A percentile compares a stretch with the other conserved stretches of the same genome.
Conservation (phyloP, 2,329 filamentous ascomycete genomes). For the Arachnomyces sp. region DNA sequence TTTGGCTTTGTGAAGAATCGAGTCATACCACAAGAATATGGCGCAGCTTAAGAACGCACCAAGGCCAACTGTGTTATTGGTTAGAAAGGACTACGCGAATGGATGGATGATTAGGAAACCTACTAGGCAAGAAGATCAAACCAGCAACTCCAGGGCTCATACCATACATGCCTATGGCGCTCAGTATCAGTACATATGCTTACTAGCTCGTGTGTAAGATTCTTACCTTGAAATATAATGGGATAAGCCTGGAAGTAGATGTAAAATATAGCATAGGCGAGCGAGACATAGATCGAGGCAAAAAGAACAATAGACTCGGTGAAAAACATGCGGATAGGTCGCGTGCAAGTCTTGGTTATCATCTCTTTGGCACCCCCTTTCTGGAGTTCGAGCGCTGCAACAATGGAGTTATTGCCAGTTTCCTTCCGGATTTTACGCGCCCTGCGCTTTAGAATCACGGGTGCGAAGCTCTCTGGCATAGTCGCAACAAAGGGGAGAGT, state of each 20-base stretch:
- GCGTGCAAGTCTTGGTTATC: constrained; percentile 14
- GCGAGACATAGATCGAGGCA: constrained; percentile 18
- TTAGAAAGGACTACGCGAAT: constrained; percentile 3
- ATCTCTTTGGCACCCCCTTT: constrained; percentile 10
- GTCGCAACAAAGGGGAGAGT: constrained; percentile 39
- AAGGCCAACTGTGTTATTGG: constrained; percentile 40
- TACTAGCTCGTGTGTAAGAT: constrained; percentile 2
- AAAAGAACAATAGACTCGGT: constrained; percentile 20
- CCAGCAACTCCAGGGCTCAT: constrained; percentile 15
- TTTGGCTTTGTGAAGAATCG: constrained; percentile 47
- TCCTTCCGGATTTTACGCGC: constrained; percentile 31
- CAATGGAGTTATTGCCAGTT: constrained; percentile 19
- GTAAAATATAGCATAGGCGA: constrained; percentile 18
- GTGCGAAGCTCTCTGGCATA: constrained; percentile 55
- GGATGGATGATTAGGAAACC: constrained; percentile 2
- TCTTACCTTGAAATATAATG: constrained; percentile 15
- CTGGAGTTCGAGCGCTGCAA: constrained; percentile 13
- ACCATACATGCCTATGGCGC: constrained; percentile 18
- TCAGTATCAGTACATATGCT: constrained; percentile 47
- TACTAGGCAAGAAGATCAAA: constrained; percentile 28
- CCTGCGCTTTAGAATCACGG: constrained; percentile 38
- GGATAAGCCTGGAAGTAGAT: constrained; percentile 16
- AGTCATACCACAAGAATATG: constrained; percentile 61
- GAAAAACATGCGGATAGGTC: constrained; percentile 19
- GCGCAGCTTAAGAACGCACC: constrained; percentile 53